Evolutionary conservation across 345 rosid genomes (phyloP).

Genomic region (Fremontodendron californicum): DNA sequence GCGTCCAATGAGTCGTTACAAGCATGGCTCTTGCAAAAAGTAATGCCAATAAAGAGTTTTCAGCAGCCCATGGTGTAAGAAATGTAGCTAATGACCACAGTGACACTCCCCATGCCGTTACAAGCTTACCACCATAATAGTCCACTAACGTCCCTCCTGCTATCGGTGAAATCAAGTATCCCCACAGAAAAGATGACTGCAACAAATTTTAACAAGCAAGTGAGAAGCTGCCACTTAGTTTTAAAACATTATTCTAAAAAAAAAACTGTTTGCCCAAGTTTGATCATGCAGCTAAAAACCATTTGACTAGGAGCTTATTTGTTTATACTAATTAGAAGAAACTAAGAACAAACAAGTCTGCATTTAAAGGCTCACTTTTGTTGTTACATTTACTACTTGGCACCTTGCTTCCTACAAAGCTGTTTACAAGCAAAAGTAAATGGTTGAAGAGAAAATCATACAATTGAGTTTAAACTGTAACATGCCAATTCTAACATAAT

Average conservation of each 20-base stretch:
- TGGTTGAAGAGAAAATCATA: not conserved
- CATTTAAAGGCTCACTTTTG: not conserved
- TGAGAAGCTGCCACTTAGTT: constrained; percentile 10
- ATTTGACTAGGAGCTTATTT: not conserved
- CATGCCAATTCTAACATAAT: not conserved
- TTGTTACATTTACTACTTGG: not conserved
- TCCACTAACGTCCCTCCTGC: constrained; percentile 92
- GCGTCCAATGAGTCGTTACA: constrained; percentile 64
- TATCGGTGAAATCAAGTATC: constrained; percentile 88
- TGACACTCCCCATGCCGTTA: constrained; percentile 93
- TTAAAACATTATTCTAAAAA: not conserved
- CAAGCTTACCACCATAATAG: constrained; percentile 82
- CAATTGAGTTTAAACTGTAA: not conserved
- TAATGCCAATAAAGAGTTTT: constrained; percentile 62
- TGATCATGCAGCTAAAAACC: not conserved
- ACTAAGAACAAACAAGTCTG: not conserved
- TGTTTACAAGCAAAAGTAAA: not conserved
- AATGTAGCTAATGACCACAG: constrained; percentile 92
- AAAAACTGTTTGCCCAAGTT: constrained; percentile 19
- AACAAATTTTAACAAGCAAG: constrained; percentile 18
- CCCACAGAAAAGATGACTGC: constrained; percentile 97
- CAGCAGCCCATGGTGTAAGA: constrained; percentile 98
- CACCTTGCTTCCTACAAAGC: not conserved
- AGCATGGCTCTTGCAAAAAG: constrained; percentile 66
- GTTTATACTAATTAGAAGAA: not conserved